Base-by-base conservation (phyloP, 176 grass and related monocot species). In the Paspalum notatum region DNA sequence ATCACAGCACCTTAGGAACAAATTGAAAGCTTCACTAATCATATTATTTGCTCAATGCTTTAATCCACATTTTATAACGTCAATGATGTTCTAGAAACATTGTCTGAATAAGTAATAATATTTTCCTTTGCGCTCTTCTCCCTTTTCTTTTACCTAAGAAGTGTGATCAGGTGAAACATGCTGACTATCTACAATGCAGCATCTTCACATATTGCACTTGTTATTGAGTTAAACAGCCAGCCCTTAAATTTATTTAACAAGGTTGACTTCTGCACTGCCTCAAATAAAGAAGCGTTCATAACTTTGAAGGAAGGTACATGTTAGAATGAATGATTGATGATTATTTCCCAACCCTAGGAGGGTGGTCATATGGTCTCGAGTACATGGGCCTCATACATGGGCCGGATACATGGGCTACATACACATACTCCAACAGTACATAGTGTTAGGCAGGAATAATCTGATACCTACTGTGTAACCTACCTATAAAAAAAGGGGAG, bases 21-120 rank as follows among this genome's bases (percentile, higher is more conserved):
- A 74, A 12, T 50, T 67, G 5, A 69, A 80, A 68, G 7, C n/a
- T 79, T 68, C 47, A 41, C 40, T 6, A 49, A 58, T 63, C 20
- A n/a, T 80, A 48, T 70, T 40, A 71, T 64, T 80, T 62, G n/a
- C 26, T 80, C 44, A 56, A 53, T 59, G 79, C 51, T 10, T 62
- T 61, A 49, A 46, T 60, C 74, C 37, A 40, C 63, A 39, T 60
- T 11, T 24, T 57, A 46, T 13, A 55, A 54, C 61, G 48, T 78
- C 5, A 41, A 62, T 1, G 8, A 27, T 66, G 15, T 79, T 66
- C 41, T 20, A 57, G 21, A 79, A 80, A 40, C 62, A 72, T 32
- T 17, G 0, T 48, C 39, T 66, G 18, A 41, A 50, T 43, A 66
- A 63, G 60, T 10, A 72, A 54, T 62, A 6, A 10, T 25, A 77